Evolutionary conservation across 2,329 filamentous ascomycete species (phyloP).

Genomic region (Cercospora zeina): DNA sequence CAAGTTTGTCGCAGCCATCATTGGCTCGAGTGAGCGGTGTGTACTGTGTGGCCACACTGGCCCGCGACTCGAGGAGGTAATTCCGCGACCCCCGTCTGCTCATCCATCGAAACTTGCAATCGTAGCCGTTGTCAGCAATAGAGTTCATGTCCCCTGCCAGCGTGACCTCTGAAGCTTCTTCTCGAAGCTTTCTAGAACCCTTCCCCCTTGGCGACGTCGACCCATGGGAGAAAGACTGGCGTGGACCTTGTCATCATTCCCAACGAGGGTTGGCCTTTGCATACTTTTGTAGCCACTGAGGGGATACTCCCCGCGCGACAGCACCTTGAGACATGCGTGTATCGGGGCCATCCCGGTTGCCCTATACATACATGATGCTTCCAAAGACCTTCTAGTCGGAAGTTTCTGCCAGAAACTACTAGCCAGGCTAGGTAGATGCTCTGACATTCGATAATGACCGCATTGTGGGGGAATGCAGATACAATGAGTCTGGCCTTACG

Average conservation of each 20-base stretch:
- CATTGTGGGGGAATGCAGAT: not conserved
- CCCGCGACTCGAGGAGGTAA: not conserved
- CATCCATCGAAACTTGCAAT: not conserved
- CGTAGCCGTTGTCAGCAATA: not conserved
- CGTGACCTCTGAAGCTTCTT: conserved; percentile 10
- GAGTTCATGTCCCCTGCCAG: not conserved
- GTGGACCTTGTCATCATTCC: conserved; percentile 2
- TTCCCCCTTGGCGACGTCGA: not conserved
- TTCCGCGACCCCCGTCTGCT: not conserved
- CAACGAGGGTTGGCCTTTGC: not conserved
- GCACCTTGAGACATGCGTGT: not conserved
- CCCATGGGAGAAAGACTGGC: not conserved
- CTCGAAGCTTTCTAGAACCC: conserved; percentile 13
- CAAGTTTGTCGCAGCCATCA: not conserved
- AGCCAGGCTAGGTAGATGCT: not conserved
- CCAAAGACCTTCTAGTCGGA: conserved; percentile 1
- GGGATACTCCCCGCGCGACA: not conserved
- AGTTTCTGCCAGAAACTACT: not conserved
- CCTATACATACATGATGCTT: no score
- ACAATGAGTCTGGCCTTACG: not conserved
- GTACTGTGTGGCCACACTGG: not conserved
- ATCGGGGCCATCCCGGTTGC: not conserved
- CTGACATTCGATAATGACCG: not conserved
- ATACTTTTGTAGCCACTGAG: not conserved
- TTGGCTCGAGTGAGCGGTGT: not conserved